These are phyloP conservation scores for Dryas alaskensis DNA, from an alignment of 306 rosid species.

Conservation along the genomic window DNA sequence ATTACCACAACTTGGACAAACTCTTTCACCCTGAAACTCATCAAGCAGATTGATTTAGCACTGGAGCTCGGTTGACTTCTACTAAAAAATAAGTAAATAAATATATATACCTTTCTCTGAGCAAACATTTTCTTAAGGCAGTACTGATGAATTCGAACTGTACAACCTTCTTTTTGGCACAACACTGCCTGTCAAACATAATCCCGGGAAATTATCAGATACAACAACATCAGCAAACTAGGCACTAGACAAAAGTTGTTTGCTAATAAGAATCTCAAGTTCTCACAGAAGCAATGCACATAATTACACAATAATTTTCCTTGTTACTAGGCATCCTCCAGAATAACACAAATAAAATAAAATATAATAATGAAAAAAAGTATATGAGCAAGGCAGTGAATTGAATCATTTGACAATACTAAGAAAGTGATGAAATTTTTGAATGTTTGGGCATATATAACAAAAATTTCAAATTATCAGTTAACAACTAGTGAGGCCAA, in stretches of 20 bases:
- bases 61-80: background rate
- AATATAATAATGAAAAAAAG: background rate
- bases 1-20: constrained; percentile 69
- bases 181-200: constrained; percentile 56
- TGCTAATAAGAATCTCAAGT: background rate
- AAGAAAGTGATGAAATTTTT: background rate
- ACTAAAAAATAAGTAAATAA: constrained; percentile 15
- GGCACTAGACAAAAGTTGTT: background rate
- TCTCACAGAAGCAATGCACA: background rate
- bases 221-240: constrained; percentile 6
- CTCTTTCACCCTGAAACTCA: constrained; percentile 47
- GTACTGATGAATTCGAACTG: constrained; percentile 66
- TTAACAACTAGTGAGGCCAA: background rate
- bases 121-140: constrained; percentile 67
- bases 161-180: constrained; percentile 69
- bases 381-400: background rate
- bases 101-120: constrained; percentile 50
- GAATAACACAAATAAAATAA: background rate
- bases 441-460: background rate
- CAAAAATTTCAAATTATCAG: constrained; percentile 8
- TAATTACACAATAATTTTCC: background rate
- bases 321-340: background rate
- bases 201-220: constrained; percentile 27
- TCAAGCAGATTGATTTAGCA: constrained; percentile 13
- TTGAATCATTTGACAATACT: background rate